Conservation (phyloP, 2,329 filamentous ascomycete species). For the Colletotrichum caudatum region DNA sequence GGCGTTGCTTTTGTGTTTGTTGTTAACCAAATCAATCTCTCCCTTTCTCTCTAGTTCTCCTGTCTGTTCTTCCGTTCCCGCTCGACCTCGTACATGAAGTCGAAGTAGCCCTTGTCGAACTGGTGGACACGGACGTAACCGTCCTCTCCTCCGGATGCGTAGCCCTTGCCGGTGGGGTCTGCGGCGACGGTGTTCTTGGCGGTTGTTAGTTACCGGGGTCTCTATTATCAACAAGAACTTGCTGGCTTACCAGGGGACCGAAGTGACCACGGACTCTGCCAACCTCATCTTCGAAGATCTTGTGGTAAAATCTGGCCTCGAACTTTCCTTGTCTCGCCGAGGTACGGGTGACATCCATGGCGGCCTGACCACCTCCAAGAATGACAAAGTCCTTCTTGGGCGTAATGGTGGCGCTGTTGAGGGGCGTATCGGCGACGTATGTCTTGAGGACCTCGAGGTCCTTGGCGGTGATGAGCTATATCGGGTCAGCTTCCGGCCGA, state of each 20-base stretch:
- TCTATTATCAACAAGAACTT: too few species aligned
- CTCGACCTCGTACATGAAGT: constrained; percentile 99
- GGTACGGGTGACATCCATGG: constrained; percentile 98
- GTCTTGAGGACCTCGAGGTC: constrained; percentile 94
- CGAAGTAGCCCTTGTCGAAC: constrained; percentile 98
- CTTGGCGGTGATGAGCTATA: constrained; percentile 81
- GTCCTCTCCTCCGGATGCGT: constrained; percentile 96
- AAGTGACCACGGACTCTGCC: constrained; percentile 97
- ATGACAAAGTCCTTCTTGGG: constrained; percentile 98
- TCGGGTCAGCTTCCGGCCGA: constrained; percentile 13
- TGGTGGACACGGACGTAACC: constrained; percentile 98
- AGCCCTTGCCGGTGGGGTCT: constrained; percentile 90
- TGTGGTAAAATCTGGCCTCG: constrained; percentile 99
- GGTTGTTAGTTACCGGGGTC: constrained; percentile 19
- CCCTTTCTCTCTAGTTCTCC: constrained; percentile 34
- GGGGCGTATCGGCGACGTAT: constrained; percentile 90
- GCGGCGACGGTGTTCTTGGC: constrained; percentile 88
- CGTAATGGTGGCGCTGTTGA: constrained; percentile 95
- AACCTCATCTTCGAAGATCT: constrained; percentile 99
- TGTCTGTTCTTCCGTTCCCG: constrained; percentile 73
- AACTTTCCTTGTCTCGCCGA: constrained; percentile 97
- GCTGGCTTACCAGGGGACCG: constrained; percentile 76
- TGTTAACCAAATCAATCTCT: constrained; percentile 24
- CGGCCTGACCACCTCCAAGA: constrained; percentile 96
- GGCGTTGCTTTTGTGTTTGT: constrained; percentile 27